These are phyloP conservation scores for Chrysanthemum makinoi DNA, from an alignment of 129 eudicot genomes.

Conservation along the genomic window DNA sequence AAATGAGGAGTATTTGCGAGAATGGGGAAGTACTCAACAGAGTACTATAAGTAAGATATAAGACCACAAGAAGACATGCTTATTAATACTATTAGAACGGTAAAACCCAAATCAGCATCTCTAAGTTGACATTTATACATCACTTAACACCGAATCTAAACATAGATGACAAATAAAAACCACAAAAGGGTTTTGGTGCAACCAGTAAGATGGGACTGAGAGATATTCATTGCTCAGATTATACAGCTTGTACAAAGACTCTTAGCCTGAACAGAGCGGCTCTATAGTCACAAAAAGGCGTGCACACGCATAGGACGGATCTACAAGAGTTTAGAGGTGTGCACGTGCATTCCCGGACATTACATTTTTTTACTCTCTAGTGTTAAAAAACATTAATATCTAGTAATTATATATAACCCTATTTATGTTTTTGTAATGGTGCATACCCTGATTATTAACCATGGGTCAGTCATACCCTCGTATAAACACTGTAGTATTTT, in stretches of 20 bases:
- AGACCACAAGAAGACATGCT: not conserved
- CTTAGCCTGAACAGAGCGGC: not conserved
- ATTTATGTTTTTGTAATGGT: not conserved
- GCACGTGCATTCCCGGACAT: too few relatives aligned
- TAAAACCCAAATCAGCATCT: conserved; percentile 4
- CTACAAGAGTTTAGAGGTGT: too few relatives aligned
- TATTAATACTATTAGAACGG: conserved; percentile 1
- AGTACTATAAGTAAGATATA: not conserved
- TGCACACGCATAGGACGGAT: not conserved
- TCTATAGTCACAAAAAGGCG: not conserved
- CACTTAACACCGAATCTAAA: conserved; percentile 3
- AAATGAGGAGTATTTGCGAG: too few relatives aligned
- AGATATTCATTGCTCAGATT: not conserved
- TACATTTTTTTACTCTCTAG: too few relatives aligned
- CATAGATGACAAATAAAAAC: conserved; percentile 4
- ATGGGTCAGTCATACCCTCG: too few relatives aligned
- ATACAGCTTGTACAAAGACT: not conserved
- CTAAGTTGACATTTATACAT: conserved; percentile 4
- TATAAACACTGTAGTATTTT: not conserved
- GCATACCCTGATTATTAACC: not conserved
- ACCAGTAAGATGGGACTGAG: not conserved
- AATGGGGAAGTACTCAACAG: too few relatives aligned
- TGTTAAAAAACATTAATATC: too few relatives aligned
- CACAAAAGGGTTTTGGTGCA: conserved; percentile 1
- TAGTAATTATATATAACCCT: too few relatives aligned